Evolutionary conservation across 2,329 filamentous ascomycete species (phyloP), one percentile per base, ranked within the genome.

Genomic region (Exophiala spinifera): DNA sequence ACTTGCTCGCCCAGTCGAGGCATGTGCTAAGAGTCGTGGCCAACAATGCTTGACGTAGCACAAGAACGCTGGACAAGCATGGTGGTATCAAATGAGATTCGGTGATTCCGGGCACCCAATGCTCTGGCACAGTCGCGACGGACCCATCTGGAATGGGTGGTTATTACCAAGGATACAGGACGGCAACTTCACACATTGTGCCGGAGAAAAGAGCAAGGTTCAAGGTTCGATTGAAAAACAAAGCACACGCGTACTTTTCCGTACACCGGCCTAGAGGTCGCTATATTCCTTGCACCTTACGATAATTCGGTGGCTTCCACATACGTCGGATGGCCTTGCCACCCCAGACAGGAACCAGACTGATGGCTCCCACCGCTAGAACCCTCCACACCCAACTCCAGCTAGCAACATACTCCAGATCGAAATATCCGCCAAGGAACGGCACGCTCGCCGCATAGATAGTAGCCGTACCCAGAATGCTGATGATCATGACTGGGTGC

Each of bases 401-500:
- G 11, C 83, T 91, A 52, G 88, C 78, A 40, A 97, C 76, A 70
- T 88, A 97, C 23, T 72, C 74, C 36, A 97, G 79, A 66, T 97
- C 90, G 72, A 94, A 96, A 69, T 97, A 97, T n/a, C 80, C 79
- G 2, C 87, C 88, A 19, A 99, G 72, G 65, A 96, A 95, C 2
- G 94, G 94, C 17, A 97, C 78, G 36, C 84, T 90, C 2, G 84
- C 89, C 21, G 91, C 77, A 66, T 89, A 99, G n/a, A 92, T 70
- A 23, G 87, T 69, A 42, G 88, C 86, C 0, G 94, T 99, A 13
- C 89, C 91, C 4, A 96, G 66, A 57, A 97, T 87, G 62, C 81
- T 86, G 48, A 89, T 75, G 51, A 95, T 86, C 91, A 97, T 97
- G 59, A 92, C 79, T 36, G 87, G 87, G 71, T 97, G 94, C 94